Conservation (phyloP, 176 grass and related monocot genomes). For the Rhynchospora tenuis region DNA sequence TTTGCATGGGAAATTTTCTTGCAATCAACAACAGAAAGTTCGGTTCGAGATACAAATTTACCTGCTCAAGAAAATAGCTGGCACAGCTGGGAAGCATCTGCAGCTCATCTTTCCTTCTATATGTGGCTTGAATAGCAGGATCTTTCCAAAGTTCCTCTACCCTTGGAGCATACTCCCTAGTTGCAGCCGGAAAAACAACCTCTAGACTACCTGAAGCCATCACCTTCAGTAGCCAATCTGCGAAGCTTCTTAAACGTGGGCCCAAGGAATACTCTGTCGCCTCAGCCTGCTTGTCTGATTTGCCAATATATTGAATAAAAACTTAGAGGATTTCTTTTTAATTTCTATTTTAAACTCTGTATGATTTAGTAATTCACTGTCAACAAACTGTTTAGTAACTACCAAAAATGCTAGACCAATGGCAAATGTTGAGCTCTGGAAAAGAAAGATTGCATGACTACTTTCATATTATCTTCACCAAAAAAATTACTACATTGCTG, state of each 20-base stretch:
- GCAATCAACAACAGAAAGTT: neutral
- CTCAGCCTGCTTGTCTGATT: constrained; percentile 24
- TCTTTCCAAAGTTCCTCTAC: constrained; percentile 98
- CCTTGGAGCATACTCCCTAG: constrained; percentile 77
- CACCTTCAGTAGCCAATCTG: constrained; percentile 88
- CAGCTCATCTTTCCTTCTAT: constrained; percentile 60
- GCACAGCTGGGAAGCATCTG: constrained; percentile 47
- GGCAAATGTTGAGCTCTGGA: neutral
- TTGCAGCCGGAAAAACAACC: constrained; percentile 81
- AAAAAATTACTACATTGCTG: neutral
- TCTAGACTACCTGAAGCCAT: constrained; percentile 91
- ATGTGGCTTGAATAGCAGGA: constrained; percentile 90
- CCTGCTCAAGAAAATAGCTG: constrained; percentile 89
- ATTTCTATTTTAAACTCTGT: neutral
- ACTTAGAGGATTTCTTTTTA: constrained; percentile 9
- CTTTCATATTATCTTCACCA: constrained; percentile 4
- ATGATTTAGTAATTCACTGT: neutral
- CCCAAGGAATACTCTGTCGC: constrained; percentile 52
- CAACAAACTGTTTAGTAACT: constrained; percentile 6
- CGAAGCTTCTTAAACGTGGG: constrained; percentile 64
- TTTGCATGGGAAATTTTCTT: neutral
- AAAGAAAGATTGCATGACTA: neutral
- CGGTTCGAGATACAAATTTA: constrained; percentile 26
- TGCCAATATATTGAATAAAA: constrained; percentile 29
- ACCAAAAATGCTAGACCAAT: neutral